phyloP scores from a whole-genome alignment of 139 green algal species.

The Chlorella vulgaris region DNA sequence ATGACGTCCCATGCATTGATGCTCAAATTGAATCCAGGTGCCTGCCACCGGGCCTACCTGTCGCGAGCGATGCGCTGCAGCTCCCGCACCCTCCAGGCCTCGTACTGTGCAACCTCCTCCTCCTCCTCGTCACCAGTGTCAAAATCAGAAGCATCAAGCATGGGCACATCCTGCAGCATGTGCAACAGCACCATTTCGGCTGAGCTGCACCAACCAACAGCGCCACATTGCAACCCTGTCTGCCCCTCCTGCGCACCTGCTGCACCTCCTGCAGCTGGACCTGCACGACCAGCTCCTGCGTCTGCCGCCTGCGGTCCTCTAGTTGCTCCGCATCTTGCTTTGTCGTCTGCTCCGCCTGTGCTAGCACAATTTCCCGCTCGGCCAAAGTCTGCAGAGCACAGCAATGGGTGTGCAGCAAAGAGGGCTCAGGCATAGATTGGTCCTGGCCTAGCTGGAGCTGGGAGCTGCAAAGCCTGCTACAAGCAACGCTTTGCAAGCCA shows the following conservation, averaged over 20 bases:
- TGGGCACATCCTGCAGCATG: not conserved
- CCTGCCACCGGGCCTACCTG: conserved; percentile 22
- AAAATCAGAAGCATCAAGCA: not conserved
- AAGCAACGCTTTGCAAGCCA: too few species aligned
- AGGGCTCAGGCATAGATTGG: too few species aligned
- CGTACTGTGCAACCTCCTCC: conserved; percentile 76
- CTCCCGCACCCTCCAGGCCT: conserved; percentile 86
- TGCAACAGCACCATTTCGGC: too few species aligned
- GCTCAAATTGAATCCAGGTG: not conserved
- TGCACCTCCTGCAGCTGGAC: not conserved
- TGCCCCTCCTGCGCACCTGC: too few species aligned
- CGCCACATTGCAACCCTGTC: not conserved
- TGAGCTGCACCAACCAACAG: too few species aligned
- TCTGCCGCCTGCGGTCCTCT: conserved; percentile 11
- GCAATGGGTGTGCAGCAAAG: too few species aligned
- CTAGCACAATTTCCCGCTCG: conserved; percentile 52
- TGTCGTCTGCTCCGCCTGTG: conserved; percentile 8
- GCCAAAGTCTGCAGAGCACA: conserved; percentile 64
- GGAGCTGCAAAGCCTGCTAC: too few species aligned
- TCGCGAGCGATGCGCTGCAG: conserved; percentile 70
- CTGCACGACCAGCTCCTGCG: conserved; percentile 8
- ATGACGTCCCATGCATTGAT: too few species aligned
- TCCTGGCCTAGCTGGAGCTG: too few species aligned
- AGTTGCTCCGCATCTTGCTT: not conserved
- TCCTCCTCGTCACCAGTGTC: conserved; percentile 76